Percentiles rank a stretch among this genome's conserved stretches.
Conservation (phyloP, 768 basidiomycete genomes). For the Panaeolus papilionaceus region DNA sequence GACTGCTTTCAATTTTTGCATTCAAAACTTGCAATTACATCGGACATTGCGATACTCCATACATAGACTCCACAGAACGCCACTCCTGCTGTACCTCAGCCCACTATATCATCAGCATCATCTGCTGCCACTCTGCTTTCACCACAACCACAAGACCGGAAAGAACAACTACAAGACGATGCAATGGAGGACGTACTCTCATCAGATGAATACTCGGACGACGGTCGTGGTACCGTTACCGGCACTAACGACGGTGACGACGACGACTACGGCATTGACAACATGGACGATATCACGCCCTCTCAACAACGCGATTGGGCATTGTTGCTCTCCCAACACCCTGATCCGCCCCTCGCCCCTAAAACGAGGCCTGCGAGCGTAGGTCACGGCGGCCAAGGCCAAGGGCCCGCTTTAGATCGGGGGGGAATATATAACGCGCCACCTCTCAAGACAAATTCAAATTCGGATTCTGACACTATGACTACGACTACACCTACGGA, state of each 20-base stretch:
- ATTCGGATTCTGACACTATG: neutral
- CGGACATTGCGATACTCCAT: neutral
- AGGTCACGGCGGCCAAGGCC: too few species aligned
- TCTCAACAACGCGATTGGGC: constrained; percentile 5
- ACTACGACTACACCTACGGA: neutral
- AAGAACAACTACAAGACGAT: neutral
- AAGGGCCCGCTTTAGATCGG: neutral
- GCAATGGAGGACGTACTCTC: constrained; percentile 12
- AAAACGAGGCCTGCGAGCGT: too few species aligned
- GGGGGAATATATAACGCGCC: neutral
- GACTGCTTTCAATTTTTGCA: neutral
- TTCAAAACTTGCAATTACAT: neutral
- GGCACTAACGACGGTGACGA: neutral
- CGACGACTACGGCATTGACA: neutral
- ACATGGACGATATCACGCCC: constrained; percentile 14
- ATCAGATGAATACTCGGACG: neutral
- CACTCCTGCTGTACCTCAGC: neutral
- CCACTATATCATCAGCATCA: neutral
- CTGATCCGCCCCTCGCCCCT: neutral
- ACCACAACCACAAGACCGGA: neutral
- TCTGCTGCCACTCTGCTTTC: neutral
- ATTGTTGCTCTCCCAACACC: constrained; percentile 4
- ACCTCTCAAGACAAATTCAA: neutral
- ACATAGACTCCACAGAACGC: neutral
- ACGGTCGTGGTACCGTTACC: neutral